Percentiles rank a stretch among this genome's conserved stretches.
Evolutionary conservation across 176 grass and related monocot species (phyloP).

Genomic region (Zoysia pacifica): DNA sequence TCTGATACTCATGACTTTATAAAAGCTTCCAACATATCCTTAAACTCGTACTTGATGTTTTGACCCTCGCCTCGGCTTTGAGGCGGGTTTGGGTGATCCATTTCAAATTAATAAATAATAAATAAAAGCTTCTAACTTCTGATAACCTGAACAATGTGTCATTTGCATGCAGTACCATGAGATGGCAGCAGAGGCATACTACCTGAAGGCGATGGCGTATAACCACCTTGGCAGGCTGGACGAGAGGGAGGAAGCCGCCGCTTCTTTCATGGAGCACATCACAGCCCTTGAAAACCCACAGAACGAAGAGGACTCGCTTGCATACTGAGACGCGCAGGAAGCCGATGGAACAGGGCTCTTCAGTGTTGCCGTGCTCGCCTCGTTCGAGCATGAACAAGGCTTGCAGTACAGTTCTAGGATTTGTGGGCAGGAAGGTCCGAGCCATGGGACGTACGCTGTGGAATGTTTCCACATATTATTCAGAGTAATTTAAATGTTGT

Average conservation of each 20-base stretch:
- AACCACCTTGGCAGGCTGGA: constrained; percentile 58
- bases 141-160: not conserved
- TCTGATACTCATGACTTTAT: not conserved
- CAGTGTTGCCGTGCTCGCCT: not conserved
- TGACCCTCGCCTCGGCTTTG: no score
- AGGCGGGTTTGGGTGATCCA: no score
- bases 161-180: constrained; percentile 67
- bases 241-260: constrained; percentile 70
- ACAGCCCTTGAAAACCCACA: constrained; percentile 51
- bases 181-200: constrained; percentile 82
- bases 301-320: constrained; percentile 59
- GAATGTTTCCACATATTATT: not conserved
- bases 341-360: not conserved
- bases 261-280: constrained; percentile 66
- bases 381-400: not conserved
- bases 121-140: not conserved
- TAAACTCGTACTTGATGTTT: no score
- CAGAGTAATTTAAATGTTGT: not conserved
- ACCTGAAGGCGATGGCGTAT: constrained; percentile 74
- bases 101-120: no score
- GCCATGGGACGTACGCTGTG: not conserved
- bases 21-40: not conserved
- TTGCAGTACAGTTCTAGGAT: not conserved
- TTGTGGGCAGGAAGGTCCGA: not conserved
- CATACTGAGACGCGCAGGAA: constrained; percentile 5